Evolutionary conservation across 1,284 basidiomycete species (phyloP), one percentile per base, ranked within the genome.

Genomic region (Coniophora puteana): DNA sequence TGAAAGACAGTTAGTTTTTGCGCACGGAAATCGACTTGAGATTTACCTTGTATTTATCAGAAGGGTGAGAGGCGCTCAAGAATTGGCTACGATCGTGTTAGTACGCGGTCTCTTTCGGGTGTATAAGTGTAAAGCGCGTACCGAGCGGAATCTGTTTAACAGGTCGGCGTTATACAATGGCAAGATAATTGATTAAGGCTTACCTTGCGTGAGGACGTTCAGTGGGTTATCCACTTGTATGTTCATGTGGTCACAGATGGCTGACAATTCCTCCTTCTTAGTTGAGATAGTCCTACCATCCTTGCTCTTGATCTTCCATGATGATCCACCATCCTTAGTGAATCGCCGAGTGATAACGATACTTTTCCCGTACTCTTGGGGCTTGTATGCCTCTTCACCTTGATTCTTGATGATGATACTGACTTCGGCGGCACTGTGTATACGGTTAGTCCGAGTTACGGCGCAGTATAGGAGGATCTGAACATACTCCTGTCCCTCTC

Each of bases 221-320:
- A 98, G 83, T 1, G 94, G 94, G 55, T 97, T 97, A 59, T 99
- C 96, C 45, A 98, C 89, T 56, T 93, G 91, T 46, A 99, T 93
- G 57, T 92, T 91, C 82, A 95, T 94, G 53, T 93, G 88, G 56
- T 96, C 90, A 52, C 85, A 84, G 37, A 98, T 95, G 3, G 83
- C 78, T 28, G 89, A 76, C 17, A 99, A 67, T 57, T 96, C 92
- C 22, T 92, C 83, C 48, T 82, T 81, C 66, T 90, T 93, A n/a
- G 69, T 83, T 27, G 84, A 87, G 38, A 96, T 63, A 5, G 80
- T 62, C 44, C 72, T 77, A 21, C 80, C 81, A 17, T 83, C 77
- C 51, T 74, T 78, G 46, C 73, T 78, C 65, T 79, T 86, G 62
- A 99, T 90, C 64, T 88, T 95, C 82, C 93, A 98, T 1, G 72